Evolutionary conservation across 345 rosid species (phyloP).

Genomic region (Moricandia arvensis): DNA sequence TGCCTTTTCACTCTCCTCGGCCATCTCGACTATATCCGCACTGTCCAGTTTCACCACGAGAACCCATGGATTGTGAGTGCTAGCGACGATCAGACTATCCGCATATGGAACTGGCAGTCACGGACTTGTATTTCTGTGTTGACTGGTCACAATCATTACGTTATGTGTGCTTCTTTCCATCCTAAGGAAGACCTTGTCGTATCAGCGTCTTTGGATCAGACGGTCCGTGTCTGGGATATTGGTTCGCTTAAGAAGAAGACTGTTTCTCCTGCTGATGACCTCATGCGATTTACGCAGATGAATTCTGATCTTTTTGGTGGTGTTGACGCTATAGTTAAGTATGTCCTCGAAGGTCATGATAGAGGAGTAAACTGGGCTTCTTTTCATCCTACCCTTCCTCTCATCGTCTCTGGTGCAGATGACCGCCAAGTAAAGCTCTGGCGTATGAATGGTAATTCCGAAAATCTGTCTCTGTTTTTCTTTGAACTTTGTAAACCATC

Average conservation of each 20-base stretch:
- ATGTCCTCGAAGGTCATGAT: neutral
- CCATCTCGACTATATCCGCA: slow-evolving; percentile 81
- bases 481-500: neutral
- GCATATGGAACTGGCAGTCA: slow-evolving; percentile 87
- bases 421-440: slow-evolving; percentile 23
- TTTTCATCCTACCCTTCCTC: slow-evolving; percentile 82
- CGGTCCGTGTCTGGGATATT: slow-evolving; percentile 63
- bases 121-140: neutral
- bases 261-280: slow-evolving; percentile 36
- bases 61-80: slow-evolving; percentile 95
- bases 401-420: slow-evolving; percentile 90
- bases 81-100: slow-evolving; percentile 89
- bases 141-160: neutral
- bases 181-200: slow-evolving; percentile 31
- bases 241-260: slow-evolving; percentile 81
- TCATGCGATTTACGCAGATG: slow-evolving; percentile 34
- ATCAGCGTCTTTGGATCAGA: slow-evolving; percentile 70
- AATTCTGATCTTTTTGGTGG: neutral
- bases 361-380: slow-evolving; percentile 91
- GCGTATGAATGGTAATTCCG: neutral
- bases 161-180: neutral
- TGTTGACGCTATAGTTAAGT: neutral
- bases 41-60: slow-evolving; percentile 90
- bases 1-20: slow-evolving; percentile 85
- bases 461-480: neutral